Evolutionary conservation across 1,284 basidiomycete genomes (phyloP).

Genomic region (Fistulinella staudtii): DNA sequence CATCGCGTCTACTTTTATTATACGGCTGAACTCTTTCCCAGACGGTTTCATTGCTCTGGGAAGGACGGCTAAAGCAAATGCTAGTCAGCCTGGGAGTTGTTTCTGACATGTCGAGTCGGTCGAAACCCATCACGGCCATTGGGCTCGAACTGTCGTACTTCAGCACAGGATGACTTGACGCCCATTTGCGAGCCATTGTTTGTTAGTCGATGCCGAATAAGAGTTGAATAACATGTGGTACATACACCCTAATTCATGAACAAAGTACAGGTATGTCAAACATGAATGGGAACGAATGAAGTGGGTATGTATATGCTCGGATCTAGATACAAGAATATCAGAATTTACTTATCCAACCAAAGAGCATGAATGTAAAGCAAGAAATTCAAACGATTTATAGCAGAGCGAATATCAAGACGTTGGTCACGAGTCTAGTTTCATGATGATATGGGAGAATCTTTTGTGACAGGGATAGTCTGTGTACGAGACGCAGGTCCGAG

Average conservation of each 20-base stretch:
- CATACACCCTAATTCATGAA: conserved; percentile 13
- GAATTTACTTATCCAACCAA: conserved; percentile 22
- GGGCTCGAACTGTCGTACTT: conserved; percentile 93
- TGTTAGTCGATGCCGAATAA: conserved; percentile 8
- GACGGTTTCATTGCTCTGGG: conserved; percentile 91
- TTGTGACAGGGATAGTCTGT: conserved; percentile 25
- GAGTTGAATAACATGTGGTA: conserved; percentile 19
- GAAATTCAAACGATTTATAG: conserved; percentile 11
- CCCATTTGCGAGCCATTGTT: not conserved
- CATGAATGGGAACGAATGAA: conserved; percentile 13
- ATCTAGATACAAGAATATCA: conserved; percentile 14
- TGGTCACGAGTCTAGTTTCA: conserved; percentile 11
- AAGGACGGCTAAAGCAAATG: conserved; percentile 87
- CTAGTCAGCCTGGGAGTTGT: conserved; percentile 86
- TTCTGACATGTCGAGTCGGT: conserved; percentile 80
- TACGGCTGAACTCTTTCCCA: conserved; percentile 31
- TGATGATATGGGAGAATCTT: conserved; percentile 27
- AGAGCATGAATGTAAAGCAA: conserved; percentile 13
- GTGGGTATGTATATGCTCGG: conserved; percentile 25
- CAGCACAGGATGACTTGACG: conserved; percentile 52
- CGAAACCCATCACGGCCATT: conserved; percentile 82
- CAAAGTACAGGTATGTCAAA: conserved; percentile 23
- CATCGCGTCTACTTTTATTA: not conserved
- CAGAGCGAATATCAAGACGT: conserved; percentile 10
- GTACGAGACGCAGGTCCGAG: conserved; percentile 28